Percentiles rank a stretch among this genome's conserved stretches.
Evolutionary conservation across 208 protist genomes (phyloP).

Genomic region (Lotmaria passim): DNA sequence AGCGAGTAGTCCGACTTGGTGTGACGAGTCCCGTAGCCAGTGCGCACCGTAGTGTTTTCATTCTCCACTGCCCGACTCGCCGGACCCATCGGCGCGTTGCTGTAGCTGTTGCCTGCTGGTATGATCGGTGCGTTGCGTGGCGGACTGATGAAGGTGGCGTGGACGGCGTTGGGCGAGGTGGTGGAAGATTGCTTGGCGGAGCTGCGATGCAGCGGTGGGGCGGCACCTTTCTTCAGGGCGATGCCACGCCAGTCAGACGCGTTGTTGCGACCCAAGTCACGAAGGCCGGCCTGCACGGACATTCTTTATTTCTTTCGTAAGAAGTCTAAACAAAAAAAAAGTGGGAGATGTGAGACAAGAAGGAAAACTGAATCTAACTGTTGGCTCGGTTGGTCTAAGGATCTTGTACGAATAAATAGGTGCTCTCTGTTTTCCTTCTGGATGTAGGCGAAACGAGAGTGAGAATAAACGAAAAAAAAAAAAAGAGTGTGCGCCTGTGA

Average conservation of each 20-base stretch:
- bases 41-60: not conserved
- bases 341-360: not conserved
- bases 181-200: not conserved
- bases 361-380: too few species aligned
- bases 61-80: conserved; percentile 8
- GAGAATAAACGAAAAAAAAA: not conserved
- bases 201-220: conserved; percentile 12
- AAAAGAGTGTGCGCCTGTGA: not conserved
- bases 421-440: too few species aligned
- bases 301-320: conserved; percentile 8
- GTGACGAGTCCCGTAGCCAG: conserved; percentile 1
- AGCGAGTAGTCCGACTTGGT: conserved; percentile 1
- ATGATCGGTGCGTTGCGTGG: conserved; percentile 46
- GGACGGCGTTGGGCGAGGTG: not conserved
- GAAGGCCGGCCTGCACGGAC: conserved; percentile 13
- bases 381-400: too few species aligned
- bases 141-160: conserved; percentile 65
- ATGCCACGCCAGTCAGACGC: conserved; percentile 7
- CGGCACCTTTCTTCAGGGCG: conserved; percentile 19
- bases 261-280: conserved; percentile 20
- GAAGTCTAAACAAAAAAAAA: not conserved
- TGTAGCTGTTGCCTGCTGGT: conserved; percentile 15
- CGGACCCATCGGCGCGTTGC: not conserved
- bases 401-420: too few species aligned
- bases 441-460: too few species aligned